Evolutionary conservation across 768 basidiomycete genomes (phyloP).

Genomic region (Hysterangium stoloniferum): DNA sequence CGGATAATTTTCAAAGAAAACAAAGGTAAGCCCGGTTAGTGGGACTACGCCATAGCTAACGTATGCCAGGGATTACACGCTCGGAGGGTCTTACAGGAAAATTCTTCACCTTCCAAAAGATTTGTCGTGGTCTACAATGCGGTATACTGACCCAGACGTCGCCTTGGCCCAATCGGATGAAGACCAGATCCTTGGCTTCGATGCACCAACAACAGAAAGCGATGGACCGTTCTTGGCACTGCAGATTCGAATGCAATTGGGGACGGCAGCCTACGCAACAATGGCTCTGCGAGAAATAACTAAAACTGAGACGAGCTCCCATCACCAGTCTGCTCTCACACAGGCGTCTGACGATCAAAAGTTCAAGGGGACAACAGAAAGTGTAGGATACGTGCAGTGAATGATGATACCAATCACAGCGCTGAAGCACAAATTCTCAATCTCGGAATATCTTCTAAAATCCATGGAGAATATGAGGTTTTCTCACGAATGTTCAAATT

Average conservation of each 20-base stretch:
- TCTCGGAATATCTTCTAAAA: no score
- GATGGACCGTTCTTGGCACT: conserved; percentile 84
- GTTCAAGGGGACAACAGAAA: conserved; percentile 50
- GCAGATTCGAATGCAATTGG: conserved; percentile 78
- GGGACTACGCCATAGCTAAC: conserved; percentile 10
- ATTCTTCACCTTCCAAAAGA: conserved; percentile 81
- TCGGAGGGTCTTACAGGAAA: conserved; percentile 89
- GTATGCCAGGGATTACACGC: conserved; percentile 70
- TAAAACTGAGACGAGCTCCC: conserved; percentile 91
- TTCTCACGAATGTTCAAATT: no score
- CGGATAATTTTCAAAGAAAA: conserved; percentile 80
- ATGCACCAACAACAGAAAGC: conserved; percentile 55
- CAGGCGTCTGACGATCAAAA: conserved; percentile 75
- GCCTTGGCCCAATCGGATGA: conserved; percentile 92
- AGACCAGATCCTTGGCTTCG: conserved; percentile 78
- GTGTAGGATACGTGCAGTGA: conserved; percentile 16
- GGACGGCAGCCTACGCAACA: conserved; percentile 91
- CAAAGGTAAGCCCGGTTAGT: conserved; percentile 56
- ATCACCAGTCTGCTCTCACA: conserved; percentile 78
- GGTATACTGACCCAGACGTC: conserved; percentile 91
- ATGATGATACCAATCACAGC: no score
- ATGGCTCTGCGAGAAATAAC: conserved; percentile 96
- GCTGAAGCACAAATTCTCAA: no score
- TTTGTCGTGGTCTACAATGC: conserved; percentile 72
- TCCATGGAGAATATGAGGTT: no score